Evolutionary conservation across 106 monocot genomes (phyloP).

Genomic region (Phalaenopsis aphrodite): DNA sequence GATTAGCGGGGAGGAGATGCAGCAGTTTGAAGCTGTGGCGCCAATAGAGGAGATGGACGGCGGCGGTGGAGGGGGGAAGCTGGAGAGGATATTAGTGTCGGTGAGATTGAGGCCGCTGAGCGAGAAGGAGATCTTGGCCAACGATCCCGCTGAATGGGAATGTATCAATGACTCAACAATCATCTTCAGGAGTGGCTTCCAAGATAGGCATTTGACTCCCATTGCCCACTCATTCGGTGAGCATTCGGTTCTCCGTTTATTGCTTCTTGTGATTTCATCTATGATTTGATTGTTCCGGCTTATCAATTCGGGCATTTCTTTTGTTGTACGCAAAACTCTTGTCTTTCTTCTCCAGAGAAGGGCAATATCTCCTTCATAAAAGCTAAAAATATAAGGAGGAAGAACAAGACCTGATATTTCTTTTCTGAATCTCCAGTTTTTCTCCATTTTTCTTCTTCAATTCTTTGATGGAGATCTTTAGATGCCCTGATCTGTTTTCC

Average conservation of each 20-base stretch:
- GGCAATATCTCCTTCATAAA: not conserved
- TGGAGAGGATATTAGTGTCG: conserved; percentile 86
- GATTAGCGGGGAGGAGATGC: conserved; percentile 49
- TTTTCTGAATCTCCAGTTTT: not conserved
- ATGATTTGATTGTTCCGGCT: not conserved
- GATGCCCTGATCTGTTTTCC: not conserved
- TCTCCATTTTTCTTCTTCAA: not conserved
- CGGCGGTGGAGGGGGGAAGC: conserved; percentile 21
- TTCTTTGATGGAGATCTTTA: not conserved
- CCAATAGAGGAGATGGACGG: conserved; percentile 11
- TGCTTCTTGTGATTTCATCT: not conserved
- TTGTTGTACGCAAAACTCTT: not conserved
- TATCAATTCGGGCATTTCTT: no score
- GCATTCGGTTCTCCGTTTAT: not conserved
- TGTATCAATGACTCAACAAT: conserved; percentile 81
- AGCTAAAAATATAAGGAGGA: not conserved
- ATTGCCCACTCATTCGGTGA: conserved; percentile 85
- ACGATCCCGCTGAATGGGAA: conserved; percentile 78
- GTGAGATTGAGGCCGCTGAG: conserved; percentile 88
- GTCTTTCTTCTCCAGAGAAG: not conserved
- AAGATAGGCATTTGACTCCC: conserved; percentile 58
- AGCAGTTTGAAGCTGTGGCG: conserved; percentile 26
- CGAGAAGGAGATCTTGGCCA: conserved; percentile 54
- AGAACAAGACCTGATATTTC: not conserved
- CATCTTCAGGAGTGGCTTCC: conserved; percentile 49